Conservation (phyloP, 192 early-diverging fungal species). For the Coemansia sp. region DNA sequence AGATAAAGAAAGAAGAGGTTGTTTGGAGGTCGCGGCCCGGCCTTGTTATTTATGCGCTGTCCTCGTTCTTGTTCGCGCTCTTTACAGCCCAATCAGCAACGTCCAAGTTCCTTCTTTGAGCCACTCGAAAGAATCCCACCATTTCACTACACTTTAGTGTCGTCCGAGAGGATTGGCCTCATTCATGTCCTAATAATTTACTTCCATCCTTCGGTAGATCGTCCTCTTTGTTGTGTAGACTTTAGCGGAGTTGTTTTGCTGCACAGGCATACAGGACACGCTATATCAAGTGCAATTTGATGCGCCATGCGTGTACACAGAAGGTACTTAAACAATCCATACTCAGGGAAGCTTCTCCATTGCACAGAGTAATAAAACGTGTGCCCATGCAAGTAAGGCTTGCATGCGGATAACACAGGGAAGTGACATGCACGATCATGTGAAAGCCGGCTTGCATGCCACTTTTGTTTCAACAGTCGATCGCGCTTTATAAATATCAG, state of each 20-base stretch:
- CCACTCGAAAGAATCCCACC: neutral
- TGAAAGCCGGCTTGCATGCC: constrained; percentile 5
- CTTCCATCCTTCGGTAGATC: neutral
- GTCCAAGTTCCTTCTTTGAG: constrained; percentile 27
- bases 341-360: neutral
- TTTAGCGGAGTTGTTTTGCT: neutral
- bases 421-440: constrained; percentile 10
- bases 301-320: constrained; percentile 4
- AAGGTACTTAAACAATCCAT: neutral
- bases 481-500: neutral
- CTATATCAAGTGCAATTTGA: neutral
- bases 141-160: neutral
- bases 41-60: constrained; percentile 21
- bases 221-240: neutral
- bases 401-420: neutral
- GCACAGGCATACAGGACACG: neutral
- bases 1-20: constrained; percentile 2
- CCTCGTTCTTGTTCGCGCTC: constrained; percentile 13
- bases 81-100: constrained; percentile 39
- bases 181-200: neutral
- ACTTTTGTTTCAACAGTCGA: neutral
- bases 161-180: neutral
- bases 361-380: neutral
- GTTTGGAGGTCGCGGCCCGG: constrained; percentile 14
- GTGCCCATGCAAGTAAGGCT: neutral